Percentiles rank a stretch among this genome's conserved stretches.
Conservation (phyloP, 441 rosid genomes). For the Viola pubescens region DNA sequence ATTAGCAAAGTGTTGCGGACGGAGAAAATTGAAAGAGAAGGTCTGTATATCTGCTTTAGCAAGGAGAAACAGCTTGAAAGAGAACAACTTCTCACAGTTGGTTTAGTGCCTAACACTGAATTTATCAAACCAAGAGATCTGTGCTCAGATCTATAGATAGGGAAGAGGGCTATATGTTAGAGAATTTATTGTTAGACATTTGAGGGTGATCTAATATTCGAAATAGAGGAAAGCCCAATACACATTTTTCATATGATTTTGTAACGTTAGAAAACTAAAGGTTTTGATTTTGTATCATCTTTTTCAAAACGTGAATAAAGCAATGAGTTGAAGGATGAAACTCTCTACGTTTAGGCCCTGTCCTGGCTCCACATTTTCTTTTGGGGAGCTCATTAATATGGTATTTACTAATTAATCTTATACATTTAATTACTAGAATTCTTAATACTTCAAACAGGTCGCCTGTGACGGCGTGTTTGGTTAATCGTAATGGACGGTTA, state of each 20-base stretch:
- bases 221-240: neutral
- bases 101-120: neutral
- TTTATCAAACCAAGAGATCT: neutral
- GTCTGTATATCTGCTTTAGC: too few relatives aligned
- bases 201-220: neutral
- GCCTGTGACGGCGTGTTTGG: too few relatives aligned
- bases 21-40: neutral
- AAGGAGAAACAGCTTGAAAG: neutral
- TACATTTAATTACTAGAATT: too few relatives aligned
- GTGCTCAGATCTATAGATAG: neutral
- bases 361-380: too few relatives aligned
- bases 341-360: too few relatives aligned
- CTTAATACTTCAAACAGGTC: too few relatives aligned
- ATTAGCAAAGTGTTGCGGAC: neutral
- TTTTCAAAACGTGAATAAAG: neutral
- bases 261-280: neutral
- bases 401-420: too few relatives aligned
- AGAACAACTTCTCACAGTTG: neutral
- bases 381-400: too few relatives aligned
- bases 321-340: too few relatives aligned
- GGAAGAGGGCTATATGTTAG: neutral
- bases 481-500: too few relatives aligned
- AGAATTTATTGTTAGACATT: neutral
- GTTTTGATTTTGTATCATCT: neutral
- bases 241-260: neutral